Conservation (phyloP, 2,329 filamentous ascomycete species). For the Ophiostoma ips region DNA sequence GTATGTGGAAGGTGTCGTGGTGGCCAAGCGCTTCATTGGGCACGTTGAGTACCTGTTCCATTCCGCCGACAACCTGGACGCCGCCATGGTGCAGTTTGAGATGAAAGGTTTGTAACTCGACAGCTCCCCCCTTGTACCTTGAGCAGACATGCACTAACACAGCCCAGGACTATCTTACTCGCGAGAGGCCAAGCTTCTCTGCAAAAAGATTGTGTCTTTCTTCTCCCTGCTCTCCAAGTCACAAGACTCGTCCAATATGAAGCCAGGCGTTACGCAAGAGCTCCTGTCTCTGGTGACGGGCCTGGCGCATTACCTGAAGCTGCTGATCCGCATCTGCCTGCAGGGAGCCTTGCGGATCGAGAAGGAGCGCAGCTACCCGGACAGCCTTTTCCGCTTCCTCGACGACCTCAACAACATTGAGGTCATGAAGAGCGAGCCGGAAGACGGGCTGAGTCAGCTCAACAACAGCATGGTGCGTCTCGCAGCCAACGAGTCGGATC, state of each 20-base stretch:
- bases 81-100: slow-evolving; percentile 50
- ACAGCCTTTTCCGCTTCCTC: slow-evolving; percentile 70
- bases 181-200: slow-evolving; percentile 94
- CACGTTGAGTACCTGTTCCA: slow-evolving; percentile 89
- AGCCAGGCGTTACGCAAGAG: slow-evolving; percentile 93
- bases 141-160: slow-evolving; percentile 12
- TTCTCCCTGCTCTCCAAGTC: slow-evolving; percentile 91
- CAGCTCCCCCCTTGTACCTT: slow-evolving; percentile 14
- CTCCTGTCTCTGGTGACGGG: slow-evolving; percentile 95
- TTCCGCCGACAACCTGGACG: slow-evolving; percentile 74
- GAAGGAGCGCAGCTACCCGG: slow-evolving; percentile 59
- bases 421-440: slow-evolving; percentile 46
- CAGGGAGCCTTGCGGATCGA: slow-evolving; percentile 88
- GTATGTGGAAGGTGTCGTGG: slow-evolving; percentile 86
- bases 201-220: slow-evolving; percentile 98
- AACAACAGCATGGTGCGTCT: slow-evolving; percentile 51
- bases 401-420: slow-evolving; percentile 78
- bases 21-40: slow-evolving; percentile 90
- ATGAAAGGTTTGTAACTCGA: slow-evolving; percentile 50
- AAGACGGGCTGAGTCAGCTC: slow-evolving; percentile 45
- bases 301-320: slow-evolving; percentile 90
- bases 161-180: slow-evolving; percentile 68
- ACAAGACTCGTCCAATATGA: slow-evolving; percentile 76
- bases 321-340: slow-evolving; percentile 90
- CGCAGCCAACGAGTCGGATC: slow-evolving; percentile 66